Base-by-base conservation (phyloP, 2,329 filamentous ascomycete species). In the Fusarium lyarnte region DNA sequence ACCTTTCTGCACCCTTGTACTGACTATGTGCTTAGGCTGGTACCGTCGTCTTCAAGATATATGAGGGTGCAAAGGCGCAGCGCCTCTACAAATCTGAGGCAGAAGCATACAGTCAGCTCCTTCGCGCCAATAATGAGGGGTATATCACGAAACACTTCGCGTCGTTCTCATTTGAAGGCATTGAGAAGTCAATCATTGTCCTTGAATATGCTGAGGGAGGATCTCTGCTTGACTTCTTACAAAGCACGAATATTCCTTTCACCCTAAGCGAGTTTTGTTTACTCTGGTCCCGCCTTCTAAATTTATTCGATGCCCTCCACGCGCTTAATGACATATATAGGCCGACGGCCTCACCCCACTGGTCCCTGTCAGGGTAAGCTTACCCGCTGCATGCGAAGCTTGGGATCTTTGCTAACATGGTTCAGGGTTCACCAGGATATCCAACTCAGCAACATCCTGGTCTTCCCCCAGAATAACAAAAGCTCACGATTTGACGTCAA, bases 371-470 rank as follows among this genome's bases (percentile, higher is more conserved):
- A 17, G 45, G 55, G 55, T 59, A 27, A 12, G 45, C 17, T 13
- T 21, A 8, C 17, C 10, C n/a, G 19, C 19, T 8, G 35, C 14
- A 38, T 38, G 36, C 3, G 36, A 19, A 38, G 36, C 10, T 38
- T 38, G 14, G 36, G 36, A 38, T 21, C 9, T 8, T 8, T 8
- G 8, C 16, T 58, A 10, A 58, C 25, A 13, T 25, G 11, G 4
- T 3, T 6, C 23, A 59, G 70, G 3, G 39, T 61, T 9, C 68
- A 73, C 14, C 60, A 63, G 17, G 65, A 72, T 13, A 72, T 73
- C 8, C 59, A 73, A 13, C 69, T 62, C 4, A 45, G n/a, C 13
- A 73, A 72, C 19, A 72, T 73, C 12, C n/a, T 73, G 2, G 68
- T 72, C 1, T 73, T 73, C 21, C 58, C 58, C 0, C 35, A 58